Base-by-base conservation (phyloP, 2,329 filamentous ascomycete species). In the Gaeumannomyces sp. region DNA sequence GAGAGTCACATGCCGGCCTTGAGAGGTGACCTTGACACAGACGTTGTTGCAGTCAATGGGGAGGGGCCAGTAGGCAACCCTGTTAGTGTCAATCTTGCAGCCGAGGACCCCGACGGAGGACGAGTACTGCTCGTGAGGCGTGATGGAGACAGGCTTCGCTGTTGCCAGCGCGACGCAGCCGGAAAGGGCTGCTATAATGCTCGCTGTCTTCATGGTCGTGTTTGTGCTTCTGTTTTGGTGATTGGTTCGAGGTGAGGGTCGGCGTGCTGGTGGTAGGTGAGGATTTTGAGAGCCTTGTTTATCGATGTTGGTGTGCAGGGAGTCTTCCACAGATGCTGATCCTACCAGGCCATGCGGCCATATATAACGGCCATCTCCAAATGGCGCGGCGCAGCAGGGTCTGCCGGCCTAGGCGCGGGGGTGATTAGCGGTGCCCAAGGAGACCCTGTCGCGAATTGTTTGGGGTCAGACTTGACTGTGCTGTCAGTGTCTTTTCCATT, bases 71-170 rank as follows among this genome's bases (percentile, higher is more conserved):
- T 86, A 86, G 67, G 84, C 84, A 31, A 86, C 77, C 28, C 83
- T 82, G 77, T 86, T 80, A 67, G 80, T 85, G 76, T 86, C 75
- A 74, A 86, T 79, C 75, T 84, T 83, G 79, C 84, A 86, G 64
- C 84, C 84, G 5, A 84, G 75, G 13, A 85, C 83, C 58, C 84
- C 84, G 66, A 85, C 71, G 3, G 82, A 84, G 38, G 81, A 84
- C 3, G 81, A 83, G 76, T 80, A 86, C 70, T 76, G 74, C 66
- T 80, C 81, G 72, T 86, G 84, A n/a, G 84, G 83, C 13, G 83
- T 86, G 68, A 79, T 74, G 65, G 70, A 74, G 63, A 76, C 72
- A n/a, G 67, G 67, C 35, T 58, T 59, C 14, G 68, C 67, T 8
- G 62, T 58, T 25, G 66, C 60, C 38, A 65, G 62, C 0, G 64